Percentiles rank a stretch among this genome's conserved stretches.
Conservation (phyloP, 306 rosid species). For the Alnus glutinosa region DNA sequence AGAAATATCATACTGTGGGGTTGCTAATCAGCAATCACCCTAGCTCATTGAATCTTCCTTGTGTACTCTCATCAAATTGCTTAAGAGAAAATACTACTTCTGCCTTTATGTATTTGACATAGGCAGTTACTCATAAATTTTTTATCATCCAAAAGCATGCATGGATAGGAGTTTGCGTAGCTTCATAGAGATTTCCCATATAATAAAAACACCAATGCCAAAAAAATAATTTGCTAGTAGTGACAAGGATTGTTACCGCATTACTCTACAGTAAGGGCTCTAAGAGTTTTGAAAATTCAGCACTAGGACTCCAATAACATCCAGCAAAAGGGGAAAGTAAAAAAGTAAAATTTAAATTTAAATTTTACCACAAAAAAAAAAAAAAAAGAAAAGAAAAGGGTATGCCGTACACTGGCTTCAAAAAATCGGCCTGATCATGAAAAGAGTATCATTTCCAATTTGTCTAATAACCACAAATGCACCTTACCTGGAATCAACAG, state of each 20-base stretch:
- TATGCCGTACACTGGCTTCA: conserved; percentile 10
- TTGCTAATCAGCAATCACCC: not conserved
- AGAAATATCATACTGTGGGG: not conserved
- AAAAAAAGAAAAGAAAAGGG: too few species aligned
- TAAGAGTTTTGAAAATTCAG: not conserved
- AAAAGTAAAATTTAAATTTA: not conserved
- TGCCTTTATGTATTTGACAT: not conserved
- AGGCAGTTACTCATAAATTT: not conserved
- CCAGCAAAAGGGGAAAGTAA: not conserved
- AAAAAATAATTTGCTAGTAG: not conserved
- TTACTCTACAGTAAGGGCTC: not conserved
- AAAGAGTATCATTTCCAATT: conserved; percentile 17
- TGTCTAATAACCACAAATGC: conserved; percentile 17
- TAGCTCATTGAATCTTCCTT: not conserved
- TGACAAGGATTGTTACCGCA: not conserved
- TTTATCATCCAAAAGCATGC: not conserved
- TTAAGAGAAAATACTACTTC: not conserved
- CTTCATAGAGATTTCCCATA: not conserved
- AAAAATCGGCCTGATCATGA: conserved; percentile 11
- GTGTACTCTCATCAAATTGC: not conserved
- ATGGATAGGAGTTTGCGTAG: not conserved
- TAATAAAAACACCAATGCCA: not conserved
- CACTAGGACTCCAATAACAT: not conserved
- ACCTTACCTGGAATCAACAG: conserved; percentile 74
- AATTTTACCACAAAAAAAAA: not conserved